A percentile compares a stretch with the other conserved stretches of the same genome.
phyloP scores from a whole-genome alignment of 1,284 basidiomycete species.

The Ganoderma resinaceum region DNA sequence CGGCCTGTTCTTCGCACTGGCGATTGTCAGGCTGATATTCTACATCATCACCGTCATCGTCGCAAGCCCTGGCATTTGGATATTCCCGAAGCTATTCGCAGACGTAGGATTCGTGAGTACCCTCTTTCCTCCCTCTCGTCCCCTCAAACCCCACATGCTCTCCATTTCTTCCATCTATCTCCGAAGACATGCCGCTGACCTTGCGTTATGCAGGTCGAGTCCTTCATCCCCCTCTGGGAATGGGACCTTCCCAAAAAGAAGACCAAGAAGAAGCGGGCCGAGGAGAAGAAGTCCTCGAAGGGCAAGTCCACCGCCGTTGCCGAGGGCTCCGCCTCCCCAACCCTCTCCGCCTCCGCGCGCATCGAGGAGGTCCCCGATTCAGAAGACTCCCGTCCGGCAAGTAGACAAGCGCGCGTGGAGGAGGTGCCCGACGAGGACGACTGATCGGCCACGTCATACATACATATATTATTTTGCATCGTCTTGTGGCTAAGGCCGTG shows the following conservation, averaged over 20 bases:
- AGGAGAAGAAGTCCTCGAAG: conserved; percentile 51
- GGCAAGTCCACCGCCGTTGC: conserved; percentile 32
- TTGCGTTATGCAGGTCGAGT: conserved; percentile 77
- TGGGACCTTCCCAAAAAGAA: conserved; percentile 97
- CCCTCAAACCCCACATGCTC: not conserved
- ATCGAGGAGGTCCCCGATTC: conserved; percentile 65
- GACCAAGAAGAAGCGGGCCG: conserved; percentile 71
- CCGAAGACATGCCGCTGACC: not conserved
- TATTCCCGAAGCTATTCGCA: conserved; percentile 98
- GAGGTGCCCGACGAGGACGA: conserved; percentile 43
- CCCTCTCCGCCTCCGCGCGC: conserved; percentile 26
- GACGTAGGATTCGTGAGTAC: conserved; percentile 96
- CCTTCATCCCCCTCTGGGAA: conserved; percentile 97
- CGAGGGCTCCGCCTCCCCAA: conserved; percentile 27
- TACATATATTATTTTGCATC: conserved; percentile 4
- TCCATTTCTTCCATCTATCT: not conserved
- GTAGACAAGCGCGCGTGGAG: conserved; percentile 57
- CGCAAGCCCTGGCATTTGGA: conserved; percentile 94
- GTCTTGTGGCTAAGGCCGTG: not conserved
- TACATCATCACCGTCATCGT: conserved; percentile 93
- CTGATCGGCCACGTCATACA: conserved; percentile 29
- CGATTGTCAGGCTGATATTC: conserved; percentile 92
- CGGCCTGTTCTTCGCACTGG: conserved; percentile 90
- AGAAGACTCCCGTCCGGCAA: conserved; percentile 61
- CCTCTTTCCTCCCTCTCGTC: not conserved